These are phyloP conservation scores for Vishniacozyma victoriae DNA, from an alignment of 768 basidiomycete genomes.

Conservation along the genomic window DNA sequence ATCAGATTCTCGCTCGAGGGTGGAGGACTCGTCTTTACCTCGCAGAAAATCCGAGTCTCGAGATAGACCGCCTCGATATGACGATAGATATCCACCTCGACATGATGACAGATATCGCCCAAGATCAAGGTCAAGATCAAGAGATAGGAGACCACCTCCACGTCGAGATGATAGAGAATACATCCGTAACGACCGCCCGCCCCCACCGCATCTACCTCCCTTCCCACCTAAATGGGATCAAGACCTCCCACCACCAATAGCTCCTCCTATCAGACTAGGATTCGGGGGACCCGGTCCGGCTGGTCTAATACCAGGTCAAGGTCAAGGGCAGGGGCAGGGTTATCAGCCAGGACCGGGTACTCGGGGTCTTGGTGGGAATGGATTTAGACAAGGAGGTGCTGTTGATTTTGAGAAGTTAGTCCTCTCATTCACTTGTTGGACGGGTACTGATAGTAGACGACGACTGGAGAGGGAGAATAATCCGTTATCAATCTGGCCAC, in stretches of 20 bases:
- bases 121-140: slow-evolving; percentile 1
- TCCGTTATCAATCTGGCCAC: slow-evolving; percentile 43
- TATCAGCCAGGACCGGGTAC: too few relatives aligned
- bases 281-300: too few relatives aligned
- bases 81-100: too few relatives aligned
- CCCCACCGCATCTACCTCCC: too few relatives aligned
- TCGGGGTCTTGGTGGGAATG: not conserved
- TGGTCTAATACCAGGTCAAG: too few relatives aligned
- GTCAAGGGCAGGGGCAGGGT: too few relatives aligned
- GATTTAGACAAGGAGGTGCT: not conserved
- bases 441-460: slow-evolving; percentile 17
- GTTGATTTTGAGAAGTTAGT: slow-evolving; percentile 11
- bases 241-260: too few relatives aligned
- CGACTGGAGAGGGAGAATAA: slow-evolving; percentile 36
- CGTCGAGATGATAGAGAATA: too few relatives aligned
- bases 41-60: slow-evolving; percentile 9
- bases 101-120: slow-evolving; percentile 5
- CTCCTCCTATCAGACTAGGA: too few relatives aligned
- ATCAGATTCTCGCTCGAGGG: slow-evolving; percentile 1
- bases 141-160: slow-evolving; percentile 14
- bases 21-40: slow-evolving; percentile 1
- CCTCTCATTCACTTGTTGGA: not conserved
- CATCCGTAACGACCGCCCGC: slow-evolving; percentile 7
- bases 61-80: slow-evolving; percentile 7
- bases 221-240: too few relatives aligned